phyloP scores from a whole-genome alignment of 108 stramenopile genomes.

The Poteriospumella lacustris region DNA sequence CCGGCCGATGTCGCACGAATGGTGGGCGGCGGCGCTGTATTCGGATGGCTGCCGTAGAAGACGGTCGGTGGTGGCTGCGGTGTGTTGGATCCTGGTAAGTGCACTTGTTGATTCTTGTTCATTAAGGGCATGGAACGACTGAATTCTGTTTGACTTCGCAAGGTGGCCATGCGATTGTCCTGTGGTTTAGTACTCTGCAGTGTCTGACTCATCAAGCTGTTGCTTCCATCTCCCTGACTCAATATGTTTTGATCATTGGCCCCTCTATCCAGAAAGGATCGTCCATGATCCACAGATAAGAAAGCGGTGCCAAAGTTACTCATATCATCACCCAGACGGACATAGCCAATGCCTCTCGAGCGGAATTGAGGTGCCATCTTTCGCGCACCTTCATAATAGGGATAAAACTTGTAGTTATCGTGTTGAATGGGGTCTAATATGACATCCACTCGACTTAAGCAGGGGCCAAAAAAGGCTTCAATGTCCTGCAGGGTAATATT shows the following conservation, averaged over 20 bases:
- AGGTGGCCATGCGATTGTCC: no score
- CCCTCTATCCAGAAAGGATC: constrained; percentile 8
- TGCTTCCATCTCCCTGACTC: neutral
- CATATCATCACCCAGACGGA: constrained; percentile 29
- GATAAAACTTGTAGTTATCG: neutral
- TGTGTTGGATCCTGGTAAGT: no score
- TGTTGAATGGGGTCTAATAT: constrained; percentile 14
- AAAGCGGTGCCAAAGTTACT: constrained; percentile 19
- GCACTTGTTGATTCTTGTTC: no score
- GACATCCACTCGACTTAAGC: constrained; percentile 7
- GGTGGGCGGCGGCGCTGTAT: no score
- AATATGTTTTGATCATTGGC: neutral
- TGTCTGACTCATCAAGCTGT: no score
- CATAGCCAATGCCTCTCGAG: constrained; percentile 22
- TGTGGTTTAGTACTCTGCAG: no score
- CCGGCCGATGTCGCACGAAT: no score
- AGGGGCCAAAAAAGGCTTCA: neutral
- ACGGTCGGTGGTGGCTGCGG: no score
- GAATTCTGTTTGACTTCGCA: no score
- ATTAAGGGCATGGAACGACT: no score
- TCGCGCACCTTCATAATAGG: constrained; percentile 18
- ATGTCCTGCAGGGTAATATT: neutral
- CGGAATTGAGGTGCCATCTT: constrained; percentile 26
- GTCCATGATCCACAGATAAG: neutral
- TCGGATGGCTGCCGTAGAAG: no score